These are phyloP conservation scores for Exidia glandulosa DNA, from an alignment of 768 basidiomycete genomes.

Conservation along the genomic window DNA sequence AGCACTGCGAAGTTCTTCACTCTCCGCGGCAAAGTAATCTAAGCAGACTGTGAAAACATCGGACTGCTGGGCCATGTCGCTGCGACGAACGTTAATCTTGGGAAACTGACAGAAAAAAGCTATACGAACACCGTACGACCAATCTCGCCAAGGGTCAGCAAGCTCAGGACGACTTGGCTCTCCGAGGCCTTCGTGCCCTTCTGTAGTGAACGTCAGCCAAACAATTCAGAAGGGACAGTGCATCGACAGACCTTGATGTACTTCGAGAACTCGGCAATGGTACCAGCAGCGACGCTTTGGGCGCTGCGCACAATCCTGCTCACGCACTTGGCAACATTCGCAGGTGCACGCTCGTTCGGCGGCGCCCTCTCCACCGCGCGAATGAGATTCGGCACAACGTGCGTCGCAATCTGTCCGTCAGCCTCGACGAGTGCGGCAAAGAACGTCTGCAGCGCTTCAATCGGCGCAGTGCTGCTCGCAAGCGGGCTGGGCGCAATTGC, in stretches of 20 bases:
- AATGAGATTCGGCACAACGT: conserved; percentile 69
- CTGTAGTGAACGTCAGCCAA: background rate
- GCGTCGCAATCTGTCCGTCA: conserved; percentile 71
- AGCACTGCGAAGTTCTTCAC: conserved; percentile 80
- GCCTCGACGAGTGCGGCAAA: conserved; percentile 73
- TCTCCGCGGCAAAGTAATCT: conserved; percentile 60
- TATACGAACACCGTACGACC: conserved; percentile 73
- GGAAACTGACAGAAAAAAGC: background rate
- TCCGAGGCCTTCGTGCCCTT: conserved; percentile 35
- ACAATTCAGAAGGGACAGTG: conserved; percentile 24
- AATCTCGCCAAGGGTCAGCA: conserved; percentile 86
- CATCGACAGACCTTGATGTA: conserved; percentile 53
- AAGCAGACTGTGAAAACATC: conserved; percentile 71
- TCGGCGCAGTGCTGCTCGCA: conserved; percentile 52
- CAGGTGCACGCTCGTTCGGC: conserved; percentile 38
- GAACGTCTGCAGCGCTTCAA: conserved; percentile 77
- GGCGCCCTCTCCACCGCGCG: conserved; percentile 52
- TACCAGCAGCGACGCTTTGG: conserved; percentile 63
- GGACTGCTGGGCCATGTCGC: conserved; percentile 75
- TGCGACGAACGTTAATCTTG: conserved; percentile 20
- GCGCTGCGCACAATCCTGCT: conserved; percentile 69
- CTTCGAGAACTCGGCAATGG: conserved; percentile 78
- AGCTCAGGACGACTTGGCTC: conserved; percentile 63
- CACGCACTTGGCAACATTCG: conserved; percentile 77
- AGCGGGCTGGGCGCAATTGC: conserved; percentile 67